These are phyloP conservation scores for Mycena epipterygia DNA, from an alignment of 768 basidiomycete genomes.

Conservation along the genomic window DNA sequence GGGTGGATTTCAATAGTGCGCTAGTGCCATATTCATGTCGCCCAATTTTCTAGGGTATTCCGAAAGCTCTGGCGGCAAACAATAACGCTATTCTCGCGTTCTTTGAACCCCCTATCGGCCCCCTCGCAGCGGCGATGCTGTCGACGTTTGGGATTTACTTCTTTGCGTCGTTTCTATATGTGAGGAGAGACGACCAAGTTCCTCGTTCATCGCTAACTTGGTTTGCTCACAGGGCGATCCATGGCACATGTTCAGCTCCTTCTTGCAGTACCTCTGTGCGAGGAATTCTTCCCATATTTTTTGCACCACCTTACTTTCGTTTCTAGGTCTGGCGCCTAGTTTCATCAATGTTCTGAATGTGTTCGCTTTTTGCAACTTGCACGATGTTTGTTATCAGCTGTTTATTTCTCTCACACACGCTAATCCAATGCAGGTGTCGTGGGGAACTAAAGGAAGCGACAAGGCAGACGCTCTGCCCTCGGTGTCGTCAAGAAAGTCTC, in stretches of 20 bases:
- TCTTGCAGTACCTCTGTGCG: slow-evolving; percentile 85
- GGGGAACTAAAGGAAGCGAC: slow-evolving; percentile 96
- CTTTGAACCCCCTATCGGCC: slow-evolving; percentile 81
- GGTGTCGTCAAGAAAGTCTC: slow-evolving; percentile 85
- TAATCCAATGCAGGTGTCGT: slow-evolving; percentile 70
- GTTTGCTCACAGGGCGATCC: slow-evolving; percentile 81
- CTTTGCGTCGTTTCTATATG: slow-evolving; percentile 70
- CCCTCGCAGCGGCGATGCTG: slow-evolving; percentile 86
- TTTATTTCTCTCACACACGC: not conserved
- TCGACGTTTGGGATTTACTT: slow-evolving; percentile 95
- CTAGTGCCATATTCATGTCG: not conserved
- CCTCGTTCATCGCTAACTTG: not conserved
- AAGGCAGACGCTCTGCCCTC: slow-evolving; percentile 94
- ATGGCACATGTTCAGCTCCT: slow-evolving; percentile 97
- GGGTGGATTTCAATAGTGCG: slow-evolving; percentile 37
- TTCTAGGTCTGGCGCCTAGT: slow-evolving; percentile 77
- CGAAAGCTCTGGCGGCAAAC: slow-evolving; percentile 57
- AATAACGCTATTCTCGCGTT: slow-evolving; percentile 67
- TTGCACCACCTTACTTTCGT: not conserved
- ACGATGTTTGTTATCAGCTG: slow-evolving; percentile 69
- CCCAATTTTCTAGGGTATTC: slow-evolving; percentile 62
- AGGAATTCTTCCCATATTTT: not conserved
- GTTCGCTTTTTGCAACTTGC: slow-evolving; percentile 97
- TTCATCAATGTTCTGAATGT: slow-evolving; percentile 96
- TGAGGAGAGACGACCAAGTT: not conserved